Evolutionary conservation across 2,329 filamentous ascomycete genomes (phyloP), one percentile per base, ranked within the genome.

Genomic region (Daldinia sp.): DNA sequence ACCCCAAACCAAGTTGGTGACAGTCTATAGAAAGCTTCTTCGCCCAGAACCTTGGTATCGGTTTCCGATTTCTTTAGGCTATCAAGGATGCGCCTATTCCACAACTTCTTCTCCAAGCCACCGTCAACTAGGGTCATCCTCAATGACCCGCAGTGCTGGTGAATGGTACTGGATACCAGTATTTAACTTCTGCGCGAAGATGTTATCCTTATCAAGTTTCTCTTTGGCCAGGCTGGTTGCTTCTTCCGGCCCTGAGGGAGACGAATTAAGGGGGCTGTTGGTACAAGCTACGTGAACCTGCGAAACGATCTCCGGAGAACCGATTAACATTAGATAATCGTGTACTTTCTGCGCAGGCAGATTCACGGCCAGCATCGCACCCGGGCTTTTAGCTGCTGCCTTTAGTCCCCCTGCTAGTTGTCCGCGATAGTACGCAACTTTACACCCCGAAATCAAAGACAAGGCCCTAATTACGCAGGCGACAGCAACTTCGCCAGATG

Each of bases 401-500:
- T 53, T 21, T 0, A 77, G 60, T 6, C 56, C 59, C 2, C 57
- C 61, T 23, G 74, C 70, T 8, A 74, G 63, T 23, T 66, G 59
- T 0, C 76, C 77, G 1, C 77, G 72, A 15, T 61, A 70, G 48
- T 74, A 78, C 1, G 77, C 70, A 0, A 75, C 61, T 23, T 70
- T 74, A 65, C 74, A 75, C 1, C 76, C 76, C 0, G 73, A 72
- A 2, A 65, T 21, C 2, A 69, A 34, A 0, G 59, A 47, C 9
- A 77, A 50, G 0, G 68, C 69, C 0, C 72, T 70, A 9, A 64
- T 64, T 2, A 32, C 74, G 56, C 79, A 81, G 0, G 80, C 80
- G 0, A 80, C 79, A 0, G 78, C 79, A 27, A 82, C 76, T 61
- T 78, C 76, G 2, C 75, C 76, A 0, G 69, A 72, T 0, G 75